These are phyloP conservation scores for Podospora anserina DNA, from an alignment of 495 filamentous ascomycete species.

Conservation along the genomic window DNA sequence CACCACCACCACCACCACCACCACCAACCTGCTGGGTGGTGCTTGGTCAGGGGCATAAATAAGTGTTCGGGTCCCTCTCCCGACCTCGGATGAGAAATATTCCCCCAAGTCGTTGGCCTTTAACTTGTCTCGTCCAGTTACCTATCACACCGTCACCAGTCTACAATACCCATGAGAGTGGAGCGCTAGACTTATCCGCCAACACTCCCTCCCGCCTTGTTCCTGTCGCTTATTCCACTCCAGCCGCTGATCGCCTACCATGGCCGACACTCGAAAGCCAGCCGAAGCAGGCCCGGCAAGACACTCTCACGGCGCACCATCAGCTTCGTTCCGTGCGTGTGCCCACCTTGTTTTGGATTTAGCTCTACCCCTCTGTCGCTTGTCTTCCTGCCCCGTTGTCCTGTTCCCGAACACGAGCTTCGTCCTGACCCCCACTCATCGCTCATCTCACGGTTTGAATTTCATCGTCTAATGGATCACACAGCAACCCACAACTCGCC, in stretches of 20 bases:
- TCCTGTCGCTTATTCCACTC: slow-evolving; percentile 1
- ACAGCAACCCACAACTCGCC: slow-evolving; percentile 58
- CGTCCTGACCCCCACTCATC: slow-evolving; percentile 8
- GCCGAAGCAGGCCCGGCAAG: slow-evolving; percentile 41
- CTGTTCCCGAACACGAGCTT: background rate
- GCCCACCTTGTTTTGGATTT: slow-evolving; percentile 15
- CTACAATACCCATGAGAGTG: background rate
- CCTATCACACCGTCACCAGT: too few species aligned
- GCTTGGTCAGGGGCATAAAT: background rate
- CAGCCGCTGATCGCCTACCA: slow-evolving; percentile 18
- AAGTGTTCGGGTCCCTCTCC: slow-evolving; percentile 2
- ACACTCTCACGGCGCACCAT: slow-evolving; percentile 44
- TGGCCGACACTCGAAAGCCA: slow-evolving; percentile 31
- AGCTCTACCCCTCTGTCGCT: slow-evolving; percentile 3
- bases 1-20: too few species aligned
- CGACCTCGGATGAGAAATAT: background rate
- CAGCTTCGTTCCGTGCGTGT: slow-evolving; percentile 50
- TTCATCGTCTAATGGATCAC: slow-evolving; percentile 37
- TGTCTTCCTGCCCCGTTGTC: background rate
- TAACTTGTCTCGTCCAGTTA: background rate
- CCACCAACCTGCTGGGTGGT: background rate
- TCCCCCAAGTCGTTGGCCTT: background rate
- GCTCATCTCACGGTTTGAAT: slow-evolving; percentile 9
- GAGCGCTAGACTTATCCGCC: background rate
- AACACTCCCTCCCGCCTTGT: background rate